Percentiles rank a stretch among this genome's conserved stretches.
These are phyloP conservation scores for Cytospora mali DNA, from an alignment of 2,329 filamentous ascomycete genomes.

Conservation along the genomic window DNA sequence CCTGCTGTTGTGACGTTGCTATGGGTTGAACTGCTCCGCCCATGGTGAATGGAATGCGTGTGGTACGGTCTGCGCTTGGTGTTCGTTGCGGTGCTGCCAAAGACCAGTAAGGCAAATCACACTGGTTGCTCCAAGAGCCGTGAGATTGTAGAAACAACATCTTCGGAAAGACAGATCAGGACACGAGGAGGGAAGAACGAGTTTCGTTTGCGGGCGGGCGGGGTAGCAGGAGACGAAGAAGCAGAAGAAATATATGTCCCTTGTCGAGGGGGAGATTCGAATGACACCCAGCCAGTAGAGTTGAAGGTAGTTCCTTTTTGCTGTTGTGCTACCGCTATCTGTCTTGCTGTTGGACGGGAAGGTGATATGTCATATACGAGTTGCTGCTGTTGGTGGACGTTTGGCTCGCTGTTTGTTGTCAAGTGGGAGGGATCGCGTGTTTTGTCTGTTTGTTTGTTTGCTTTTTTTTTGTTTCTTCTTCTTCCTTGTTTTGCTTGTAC, in stretches of 20 bases:
- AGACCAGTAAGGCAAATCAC: constrained; percentile 22
- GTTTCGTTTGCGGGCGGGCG: too few relatives aligned
- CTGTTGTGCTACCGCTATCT: constrained; percentile 15
- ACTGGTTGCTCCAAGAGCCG: constrained; percentile 18
- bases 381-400: constrained; percentile 5
- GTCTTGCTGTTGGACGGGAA: constrained; percentile 10
- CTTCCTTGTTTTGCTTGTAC: too few relatives aligned
- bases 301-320: background rate
- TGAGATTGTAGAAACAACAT: constrained; percentile 24
- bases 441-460: too few relatives aligned
- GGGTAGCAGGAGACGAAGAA: background rate
- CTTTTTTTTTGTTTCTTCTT: too few relatives aligned
- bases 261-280: background rate
- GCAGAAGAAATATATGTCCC: constrained; percentile 5
- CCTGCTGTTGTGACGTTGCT: constrained; percentile 18
- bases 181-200: too few relatives aligned
- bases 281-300: constrained; percentile 11
- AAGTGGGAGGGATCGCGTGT: background rate
- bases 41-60: constrained; percentile 18
- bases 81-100: constrained; percentile 4
- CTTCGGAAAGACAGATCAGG: constrained; percentile 5
- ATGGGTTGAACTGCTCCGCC: constrained; percentile 15
- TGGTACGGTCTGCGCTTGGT: constrained; percentile 10
- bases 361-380: constrained; percentile 22
- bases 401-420: constrained; percentile 1